Conservation (phyloP, 1,284 basidiomycete species). For the Laetiporus sulphureus region DNA sequence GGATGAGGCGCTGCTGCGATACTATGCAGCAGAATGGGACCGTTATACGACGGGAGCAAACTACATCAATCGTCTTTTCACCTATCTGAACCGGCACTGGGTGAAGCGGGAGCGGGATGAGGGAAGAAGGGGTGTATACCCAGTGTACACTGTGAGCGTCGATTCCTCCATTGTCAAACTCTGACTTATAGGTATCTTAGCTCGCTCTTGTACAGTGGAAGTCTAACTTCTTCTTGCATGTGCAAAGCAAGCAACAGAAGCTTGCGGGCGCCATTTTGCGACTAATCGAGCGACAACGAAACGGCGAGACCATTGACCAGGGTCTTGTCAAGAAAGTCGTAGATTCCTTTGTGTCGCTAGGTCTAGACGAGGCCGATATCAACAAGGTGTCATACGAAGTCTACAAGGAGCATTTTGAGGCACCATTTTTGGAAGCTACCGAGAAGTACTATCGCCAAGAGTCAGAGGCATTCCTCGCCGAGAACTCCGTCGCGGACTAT, state of each 20-base stretch:
- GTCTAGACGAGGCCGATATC: conserved; percentile 86
- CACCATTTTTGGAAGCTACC: conserved; percentile 84
- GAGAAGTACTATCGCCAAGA: conserved; percentile 91
- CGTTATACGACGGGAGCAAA: conserved; percentile 95
- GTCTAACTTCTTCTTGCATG: conserved; percentile 82
- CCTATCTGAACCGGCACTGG: conserved; percentile 98
- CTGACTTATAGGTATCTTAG: conserved; percentile 33
- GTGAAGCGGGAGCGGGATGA: conserved; percentile 98
- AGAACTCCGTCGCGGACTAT: conserved; percentile 93
- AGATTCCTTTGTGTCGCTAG: conserved; percentile 94
- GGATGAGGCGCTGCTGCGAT: conserved; percentile 85
- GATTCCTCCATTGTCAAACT: neutral
- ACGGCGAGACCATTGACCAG: conserved; percentile 93
- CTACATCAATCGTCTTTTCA: conserved; percentile 93
- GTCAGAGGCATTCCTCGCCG: conserved; percentile 84
- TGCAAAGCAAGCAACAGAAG: conserved; percentile 77
- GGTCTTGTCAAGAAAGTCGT: conserved; percentile 94
- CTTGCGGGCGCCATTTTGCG: conserved; percentile 86
- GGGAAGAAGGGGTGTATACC: conserved; percentile 92
- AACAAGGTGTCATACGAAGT: conserved; percentile 93
- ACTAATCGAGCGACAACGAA: conserved; percentile 89
- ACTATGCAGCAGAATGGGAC: conserved; percentile 93
- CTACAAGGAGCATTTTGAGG: conserved; percentile 90
- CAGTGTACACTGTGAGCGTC: conserved; percentile 85
- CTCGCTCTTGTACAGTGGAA: conserved; percentile 97